phyloP scores from a whole-genome alignment of 202 grass and related monocot genomes.

The Carex arenaria region DNA sequence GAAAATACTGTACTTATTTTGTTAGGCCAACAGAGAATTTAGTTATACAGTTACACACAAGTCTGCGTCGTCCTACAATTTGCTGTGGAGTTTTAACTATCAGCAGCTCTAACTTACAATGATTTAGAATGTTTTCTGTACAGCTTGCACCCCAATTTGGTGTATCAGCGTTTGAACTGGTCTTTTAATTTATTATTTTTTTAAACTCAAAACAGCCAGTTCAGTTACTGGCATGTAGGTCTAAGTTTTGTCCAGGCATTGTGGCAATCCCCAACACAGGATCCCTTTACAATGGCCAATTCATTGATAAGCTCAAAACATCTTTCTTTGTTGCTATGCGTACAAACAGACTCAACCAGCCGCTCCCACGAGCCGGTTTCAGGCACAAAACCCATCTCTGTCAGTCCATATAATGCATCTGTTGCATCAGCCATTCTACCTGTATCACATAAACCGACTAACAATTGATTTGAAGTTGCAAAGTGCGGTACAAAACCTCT shows the following conservation, averaged over 20 bases:
- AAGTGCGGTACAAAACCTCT: slow-evolving; percentile 67
- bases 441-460: slow-evolving; percentile 59
- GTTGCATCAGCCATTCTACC: slow-evolving; percentile 57
- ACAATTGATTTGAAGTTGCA: slow-evolving; percentile 63
- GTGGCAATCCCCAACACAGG: background rate
- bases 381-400: slow-evolving; percentile 51
- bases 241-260: background rate
- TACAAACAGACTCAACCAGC: slow-evolving; percentile 47
- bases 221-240: background rate
- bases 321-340: slow-evolving; percentile 52
- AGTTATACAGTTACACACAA: background rate
- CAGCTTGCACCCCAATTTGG: background rate
- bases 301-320: slow-evolving; percentile 52
- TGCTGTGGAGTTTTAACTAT: background rate
- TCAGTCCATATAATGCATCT: slow-evolving; percentile 54
- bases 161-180: background rate
- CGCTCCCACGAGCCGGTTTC: slow-evolving; percentile 50
- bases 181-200: background rate
- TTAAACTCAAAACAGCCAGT: background rate
- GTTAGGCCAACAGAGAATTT: background rate
- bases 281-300: slow-evolving; percentile 38
- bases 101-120: background rate
- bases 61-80: background rate
- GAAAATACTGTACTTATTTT: background rate
- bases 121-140: background rate